Conservation (phyloP, 106 monocot genomes). For the Acanthochlamys bracteata region DNA sequence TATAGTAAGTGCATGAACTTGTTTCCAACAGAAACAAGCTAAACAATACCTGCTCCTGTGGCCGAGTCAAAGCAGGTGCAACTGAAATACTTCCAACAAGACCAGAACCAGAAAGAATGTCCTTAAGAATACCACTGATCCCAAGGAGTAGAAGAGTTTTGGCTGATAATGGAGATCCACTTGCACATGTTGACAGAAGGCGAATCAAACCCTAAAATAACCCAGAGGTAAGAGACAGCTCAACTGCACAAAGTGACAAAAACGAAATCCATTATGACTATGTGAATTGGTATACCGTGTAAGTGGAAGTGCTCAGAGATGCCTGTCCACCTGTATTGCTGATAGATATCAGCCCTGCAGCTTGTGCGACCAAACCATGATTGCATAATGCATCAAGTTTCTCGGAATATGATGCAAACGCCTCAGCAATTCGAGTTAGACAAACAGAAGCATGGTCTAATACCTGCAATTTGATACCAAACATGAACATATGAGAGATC, state of each 20-base stretch:
- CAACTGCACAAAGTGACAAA: neutral
- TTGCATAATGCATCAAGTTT: constrained; percentile 86
- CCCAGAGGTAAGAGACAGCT: neutral
- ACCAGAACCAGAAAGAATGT: constrained; percentile 83
- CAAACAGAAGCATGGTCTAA: constrained; percentile 82
- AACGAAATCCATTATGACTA: neutral
- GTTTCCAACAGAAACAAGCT: no score
- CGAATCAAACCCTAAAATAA: constrained; percentile 79
- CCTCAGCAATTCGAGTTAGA: constrained; percentile 77
- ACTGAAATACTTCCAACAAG: constrained; percentile 65
- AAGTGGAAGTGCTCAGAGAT: constrained; percentile 84
- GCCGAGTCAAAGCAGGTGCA: constrained; percentile 83
- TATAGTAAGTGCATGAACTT: no score
- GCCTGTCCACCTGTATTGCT: constrained; percentile 76
- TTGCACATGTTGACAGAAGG: constrained; percentile 91
- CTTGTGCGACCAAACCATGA: constrained; percentile 87
- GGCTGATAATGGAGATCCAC: constrained; percentile 77
- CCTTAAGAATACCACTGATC: constrained; percentile 86
- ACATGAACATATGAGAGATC: neutral
- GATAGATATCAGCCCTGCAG: constrained; percentile 74
- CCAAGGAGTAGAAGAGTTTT: constrained; percentile 91
- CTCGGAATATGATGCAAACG: constrained; percentile 79
- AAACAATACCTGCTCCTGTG: constrained; percentile 78
- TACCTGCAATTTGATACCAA: constrained; percentile 34
- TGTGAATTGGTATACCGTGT: constrained; percentile 39